Evolutionary conservation across 768 basidiomycete species (phyloP), one percentile per base, ranked within the genome.

Genomic region (Dentipellis sp.): DNA sequence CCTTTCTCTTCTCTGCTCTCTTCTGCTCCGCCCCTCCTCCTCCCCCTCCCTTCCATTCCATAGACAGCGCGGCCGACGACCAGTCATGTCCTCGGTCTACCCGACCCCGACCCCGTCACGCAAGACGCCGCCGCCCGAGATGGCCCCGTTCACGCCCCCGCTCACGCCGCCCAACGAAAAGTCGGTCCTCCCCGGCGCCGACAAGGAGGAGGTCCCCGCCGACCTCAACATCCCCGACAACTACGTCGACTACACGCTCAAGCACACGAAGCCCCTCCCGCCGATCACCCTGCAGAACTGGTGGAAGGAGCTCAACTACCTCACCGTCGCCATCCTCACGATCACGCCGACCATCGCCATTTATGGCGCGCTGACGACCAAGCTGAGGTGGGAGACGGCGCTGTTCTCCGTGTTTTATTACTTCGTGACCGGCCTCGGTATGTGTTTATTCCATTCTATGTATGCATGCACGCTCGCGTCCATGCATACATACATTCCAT

Each of bases 391-490:
- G 80, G 72, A 91, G 74, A 99, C 97, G 0, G 78, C 79, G 16
- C 50, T 86, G n/a, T 90, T 78, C 72, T 65, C 75, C 54, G 74
- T 84, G 55, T 53, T 81, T 45, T 90, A 88, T 71, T 90, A 90
- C 69, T 88, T 79, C 67, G 72, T 84, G 67, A 90, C 87, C 8
- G 95, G 94, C 38, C 78, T 95, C 14, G 92, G 90, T 83, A 67
- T 62, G 80, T 75, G 53, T 49, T 21, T 9, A 14, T 14, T 42
- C 19, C 40, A 42, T 19, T 19, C 3, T 6, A 29, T 42, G 40
- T 9, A 3, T 42, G 40, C 12, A 21, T 39, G 35, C 35, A 21
- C 9, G 7, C 10, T 16, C 2, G 45, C 10, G 39, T 46, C 39
- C 37, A 35, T 46, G 48, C 37, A 35, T 21, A 48, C 29, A 29